phyloP scores from a whole-genome alignment of 2,329 filamentous ascomycete genomes.

The Didymella exigua region DNA sequence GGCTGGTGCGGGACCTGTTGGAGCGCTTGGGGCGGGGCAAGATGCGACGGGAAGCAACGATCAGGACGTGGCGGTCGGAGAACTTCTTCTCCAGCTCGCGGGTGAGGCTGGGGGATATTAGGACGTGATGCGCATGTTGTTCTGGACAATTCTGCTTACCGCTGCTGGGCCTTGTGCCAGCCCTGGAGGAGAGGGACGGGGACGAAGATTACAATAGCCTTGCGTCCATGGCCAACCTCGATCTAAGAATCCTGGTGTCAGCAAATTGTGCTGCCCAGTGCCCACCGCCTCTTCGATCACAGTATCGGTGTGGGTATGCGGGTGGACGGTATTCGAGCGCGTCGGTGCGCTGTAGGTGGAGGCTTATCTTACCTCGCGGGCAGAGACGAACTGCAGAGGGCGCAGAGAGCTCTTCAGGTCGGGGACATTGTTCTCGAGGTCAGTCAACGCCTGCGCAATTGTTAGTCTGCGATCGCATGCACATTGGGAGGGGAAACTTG shows the following conservation, averaged over 20 bases:
- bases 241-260: conserved; percentile 75
- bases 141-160: conserved; percentile 67
- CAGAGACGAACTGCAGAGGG: conserved; percentile 98
- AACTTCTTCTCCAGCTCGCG: conserved; percentile 99
- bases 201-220: conserved; percentile 99
- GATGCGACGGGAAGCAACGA: conserved; percentile 98
- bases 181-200: conserved; percentile 96
- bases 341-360: conserved; percentile 38
- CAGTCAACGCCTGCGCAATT: conserved; percentile 72
- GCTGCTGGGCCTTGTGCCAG: conserved; percentile 99
- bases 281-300: conserved; percentile 60
- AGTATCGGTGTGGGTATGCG: conserved; percentile 20
- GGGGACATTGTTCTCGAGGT: conserved; percentile 98
- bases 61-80: conserved; percentile 99
- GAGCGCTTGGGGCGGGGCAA: conserved; percentile 98
- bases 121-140: no score
- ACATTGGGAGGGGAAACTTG: conserved; percentile 53
- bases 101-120: conserved; percentile 73
- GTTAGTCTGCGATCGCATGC: conserved; percentile 24
- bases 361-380: conserved; percentile 89
- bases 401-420: conserved; percentile 96
- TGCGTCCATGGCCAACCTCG: conserved; percentile 99
- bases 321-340: conserved; percentile 21
- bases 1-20: conserved; percentile 91
- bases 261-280: conserved; percentile 60